Conservation (phyloP, 768 basidiomycete genomes). For the Phlegmacium glaucopus region DNA sequence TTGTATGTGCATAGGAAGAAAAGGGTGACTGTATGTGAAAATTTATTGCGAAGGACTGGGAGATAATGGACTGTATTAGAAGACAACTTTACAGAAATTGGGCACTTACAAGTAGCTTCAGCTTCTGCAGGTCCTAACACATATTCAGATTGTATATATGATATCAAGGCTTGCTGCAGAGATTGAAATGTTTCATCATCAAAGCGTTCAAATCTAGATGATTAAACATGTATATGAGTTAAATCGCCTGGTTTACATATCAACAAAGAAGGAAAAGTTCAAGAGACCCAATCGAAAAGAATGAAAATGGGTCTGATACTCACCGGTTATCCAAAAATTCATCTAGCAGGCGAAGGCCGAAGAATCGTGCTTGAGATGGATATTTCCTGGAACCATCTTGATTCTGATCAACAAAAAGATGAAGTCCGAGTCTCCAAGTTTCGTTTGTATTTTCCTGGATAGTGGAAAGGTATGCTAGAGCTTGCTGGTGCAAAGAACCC, state of each 20-base stretch:
- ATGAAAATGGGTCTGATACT: too few relatives aligned
- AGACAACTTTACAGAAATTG: neutral
- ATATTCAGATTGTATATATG: slow-evolving; percentile 88
- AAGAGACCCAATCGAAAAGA: too few relatives aligned
- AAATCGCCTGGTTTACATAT: neutral
- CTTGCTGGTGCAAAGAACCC: slow-evolving; percentile 74
- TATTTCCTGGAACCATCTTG: slow-evolving; percentile 64
- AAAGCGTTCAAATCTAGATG: slow-evolving; percentile 56
- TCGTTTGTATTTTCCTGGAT: slow-evolving; percentile 73
- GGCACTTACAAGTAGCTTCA: slow-evolving; percentile 70
- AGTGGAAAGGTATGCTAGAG: slow-evolving; percentile 75
- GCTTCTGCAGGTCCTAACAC: slow-evolving; percentile 82
- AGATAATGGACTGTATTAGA: neutral
- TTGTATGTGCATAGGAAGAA: slow-evolving; percentile 88
- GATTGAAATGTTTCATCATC: slow-evolving; percentile 68
- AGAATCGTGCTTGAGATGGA: slow-evolving; percentile 72
- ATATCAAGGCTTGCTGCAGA: slow-evolving; percentile 72
- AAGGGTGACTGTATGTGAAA: slow-evolving; percentile 85
- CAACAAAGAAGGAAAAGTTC: too few relatives aligned
- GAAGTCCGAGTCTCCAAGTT: slow-evolving; percentile 79
- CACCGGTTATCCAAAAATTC: slow-evolving; percentile 83
- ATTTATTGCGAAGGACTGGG: slow-evolving; percentile 90
- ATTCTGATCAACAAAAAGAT: slow-evolving; percentile 63
- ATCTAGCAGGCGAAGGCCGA: slow-evolving; percentile 75
- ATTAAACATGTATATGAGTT: slow-evolving; percentile 11